Evolutionary conservation across 1,284 basidiomycete species (phyloP).

Genomic region (Malassezia nana): DNA sequence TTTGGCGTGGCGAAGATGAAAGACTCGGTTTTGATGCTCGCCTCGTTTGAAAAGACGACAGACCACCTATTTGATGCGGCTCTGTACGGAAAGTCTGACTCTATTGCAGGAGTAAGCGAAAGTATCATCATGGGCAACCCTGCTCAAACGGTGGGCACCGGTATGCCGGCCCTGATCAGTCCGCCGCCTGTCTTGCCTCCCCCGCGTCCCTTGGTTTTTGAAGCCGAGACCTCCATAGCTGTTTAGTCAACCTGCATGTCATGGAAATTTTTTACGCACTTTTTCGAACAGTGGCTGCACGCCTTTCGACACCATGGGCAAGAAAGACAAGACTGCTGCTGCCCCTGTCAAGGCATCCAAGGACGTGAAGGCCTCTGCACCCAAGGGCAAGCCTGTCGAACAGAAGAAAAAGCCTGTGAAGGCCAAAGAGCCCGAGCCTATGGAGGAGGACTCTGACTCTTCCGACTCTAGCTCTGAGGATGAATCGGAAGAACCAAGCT

Average conservation of each 20-base stretch:
- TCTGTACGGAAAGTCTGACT: constrained; percentile 87
- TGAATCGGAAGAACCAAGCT: background rate
- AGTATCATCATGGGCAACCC: constrained; percentile 99
- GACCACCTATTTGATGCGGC: constrained; percentile 98
- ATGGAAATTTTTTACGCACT: constrained; percentile 10
- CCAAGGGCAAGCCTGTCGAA: constrained; percentile 12
- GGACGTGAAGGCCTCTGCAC: background rate
- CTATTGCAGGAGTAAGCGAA: constrained; percentile 90
- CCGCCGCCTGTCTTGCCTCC: constrained; percentile 27
- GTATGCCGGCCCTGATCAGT: constrained; percentile 49
- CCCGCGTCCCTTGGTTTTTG: constrained; percentile 30
- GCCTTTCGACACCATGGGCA: constrained; percentile 13
- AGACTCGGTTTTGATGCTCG: constrained; percentile 97
- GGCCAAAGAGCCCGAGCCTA: constrained; percentile 9
- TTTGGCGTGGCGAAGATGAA: constrained; percentile 99
- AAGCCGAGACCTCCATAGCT: constrained; percentile 19
- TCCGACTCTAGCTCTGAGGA: constrained; percentile 14
- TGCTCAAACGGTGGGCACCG: constrained; percentile 88
- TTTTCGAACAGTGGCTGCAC: background rate
- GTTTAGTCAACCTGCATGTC: constrained; percentile 15
- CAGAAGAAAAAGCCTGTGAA: constrained; percentile 6
- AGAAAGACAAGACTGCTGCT: constrained; percentile 12
- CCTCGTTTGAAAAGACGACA: constrained; percentile 98
- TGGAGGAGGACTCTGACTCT: constrained; percentile 18
- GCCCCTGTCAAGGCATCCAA: constrained; percentile 3